Percentiles rank a stretch among this genome's conserved stretches.
Conservation (phyloP, 1,139 yeast genomes). For the Magnusiomyces suaveolens region DNA sequence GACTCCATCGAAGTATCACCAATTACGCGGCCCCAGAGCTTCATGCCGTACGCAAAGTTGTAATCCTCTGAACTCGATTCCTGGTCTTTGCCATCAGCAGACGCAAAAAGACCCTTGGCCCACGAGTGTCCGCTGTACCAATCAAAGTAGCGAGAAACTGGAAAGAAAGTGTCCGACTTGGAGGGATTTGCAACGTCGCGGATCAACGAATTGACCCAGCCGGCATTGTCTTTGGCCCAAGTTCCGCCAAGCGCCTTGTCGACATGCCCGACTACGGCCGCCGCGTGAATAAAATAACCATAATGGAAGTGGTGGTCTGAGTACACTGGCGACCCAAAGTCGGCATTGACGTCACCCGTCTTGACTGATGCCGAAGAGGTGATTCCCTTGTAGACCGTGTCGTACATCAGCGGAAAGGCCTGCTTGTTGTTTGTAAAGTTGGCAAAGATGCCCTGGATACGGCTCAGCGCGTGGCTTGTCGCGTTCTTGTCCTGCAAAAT, state of each 20-base stretch:
- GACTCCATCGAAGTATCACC: conserved; percentile 62
- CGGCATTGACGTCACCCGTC: conserved; percentile 39
- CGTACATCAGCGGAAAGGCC: conserved; percentile 55
- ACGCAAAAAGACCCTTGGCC: conserved; percentile 65
- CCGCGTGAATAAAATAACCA: conserved; percentile 63
- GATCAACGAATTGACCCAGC: conserved; percentile 53
- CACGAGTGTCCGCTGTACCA: conserved; percentile 80
- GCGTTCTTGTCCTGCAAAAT: conserved; percentile 17
- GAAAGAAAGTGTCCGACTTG: conserved; percentile 51
- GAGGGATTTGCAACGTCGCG: conserved; percentile 76
- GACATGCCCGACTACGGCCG: conserved; percentile 56
- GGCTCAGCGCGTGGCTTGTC: conserved; percentile 35
- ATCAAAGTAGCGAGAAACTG: conserved; percentile 67
- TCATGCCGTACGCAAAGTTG: conserved; percentile 74
- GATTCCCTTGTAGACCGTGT: conserved; percentile 55
- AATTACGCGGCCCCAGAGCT: conserved; percentile 64
- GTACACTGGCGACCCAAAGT: conserved; percentile 56
- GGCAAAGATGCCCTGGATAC: conserved; percentile 46
- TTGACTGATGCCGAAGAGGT: conserved; percentile 42
- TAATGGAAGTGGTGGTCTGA: conserved; percentile 73
- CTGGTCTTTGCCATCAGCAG: conserved; percentile 71
- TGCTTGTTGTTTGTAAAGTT: conserved; percentile 44
- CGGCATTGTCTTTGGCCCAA: conserved; percentile 55
- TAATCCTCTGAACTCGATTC: conserved; percentile 76
- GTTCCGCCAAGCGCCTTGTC: conserved; percentile 50